A percentile compares a stretch with the other conserved stretches of the same genome.
Evolutionary conservation across 192 early-diverging fungal species (phyloP).

Genomic region (Coemansia sp.): DNA sequence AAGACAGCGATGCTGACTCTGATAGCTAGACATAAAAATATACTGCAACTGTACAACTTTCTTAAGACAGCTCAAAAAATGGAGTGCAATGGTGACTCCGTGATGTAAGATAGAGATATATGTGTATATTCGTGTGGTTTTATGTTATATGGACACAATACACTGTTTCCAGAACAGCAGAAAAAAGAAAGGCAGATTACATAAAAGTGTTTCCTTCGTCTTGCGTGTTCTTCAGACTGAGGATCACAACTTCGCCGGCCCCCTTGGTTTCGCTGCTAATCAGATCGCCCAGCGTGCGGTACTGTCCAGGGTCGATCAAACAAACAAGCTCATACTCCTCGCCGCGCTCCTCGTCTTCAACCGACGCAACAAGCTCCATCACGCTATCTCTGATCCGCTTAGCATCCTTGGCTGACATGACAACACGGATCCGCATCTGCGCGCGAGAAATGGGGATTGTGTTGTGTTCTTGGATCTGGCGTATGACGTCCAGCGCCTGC

Average conservation of each 20-base stretch:
- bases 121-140: not conserved
- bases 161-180: not conserved
- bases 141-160: not conserved
- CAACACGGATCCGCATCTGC: conserved; percentile 88
- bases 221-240: conserved; percentile 72
- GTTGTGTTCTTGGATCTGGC: conserved; percentile 84
- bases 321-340: conserved; percentile 50
- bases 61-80: not conserved
- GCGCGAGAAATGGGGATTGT: conserved; percentile 91
- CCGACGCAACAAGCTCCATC: conserved; percentile 67
- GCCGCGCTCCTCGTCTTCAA: conserved; percentile 69
- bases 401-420: conserved; percentile 77
- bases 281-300: conserved; percentile 78
- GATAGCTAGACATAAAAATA: not conserved
- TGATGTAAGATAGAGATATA: not conserved
- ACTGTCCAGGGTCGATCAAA: conserved; percentile 92
- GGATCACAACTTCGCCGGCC: conserved; percentile 83
- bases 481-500: conserved; percentile 92
- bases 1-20: conserved; percentile 9
- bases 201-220: conserved; percentile 64
- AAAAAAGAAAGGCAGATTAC: conserved; percentile 46
- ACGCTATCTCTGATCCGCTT: conserved; percentile 86
- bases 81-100: too few relatives aligned
- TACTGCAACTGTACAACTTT: not conserved
- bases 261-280: conserved; percentile 85